Evolutionary conservation across 192 early-diverging fungal species (phyloP).

Genomic region (Backusella luteola): DNA sequence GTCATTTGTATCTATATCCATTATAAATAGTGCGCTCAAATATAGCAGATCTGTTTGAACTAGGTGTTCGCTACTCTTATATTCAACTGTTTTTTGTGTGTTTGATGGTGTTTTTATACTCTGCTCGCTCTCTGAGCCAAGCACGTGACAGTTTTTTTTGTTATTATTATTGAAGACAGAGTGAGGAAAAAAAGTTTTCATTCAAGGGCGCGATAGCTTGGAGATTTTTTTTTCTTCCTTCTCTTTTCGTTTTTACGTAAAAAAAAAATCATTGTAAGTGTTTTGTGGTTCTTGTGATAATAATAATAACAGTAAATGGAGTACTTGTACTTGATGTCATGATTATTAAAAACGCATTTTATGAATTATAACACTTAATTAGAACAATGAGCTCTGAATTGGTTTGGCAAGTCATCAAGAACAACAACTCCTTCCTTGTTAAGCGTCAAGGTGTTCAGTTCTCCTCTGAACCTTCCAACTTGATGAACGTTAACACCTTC

Average conservation of each 20-base stretch:
- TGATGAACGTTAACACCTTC: slow-evolving; percentile 76
- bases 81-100: too few relatives aligned
- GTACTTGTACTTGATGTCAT: not conserved
- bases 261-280: slow-evolving; percentile 2
- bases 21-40: too few relatives aligned
- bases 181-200: not conserved
- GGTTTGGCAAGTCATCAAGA: slow-evolving; percentile 66
- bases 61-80: too few relatives aligned
- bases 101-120: too few relatives aligned
- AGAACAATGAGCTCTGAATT: slow-evolving; percentile 40
- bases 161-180: not conserved
- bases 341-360: not conserved
- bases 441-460: slow-evolving; percentile 78
- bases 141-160: too few relatives aligned
- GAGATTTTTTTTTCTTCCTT: not conserved
- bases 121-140: too few relatives aligned
- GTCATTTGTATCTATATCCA: too few relatives aligned
- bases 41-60: too few relatives aligned
- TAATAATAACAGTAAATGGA: not conserved
- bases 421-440: slow-evolving; percentile 76
- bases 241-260: slow-evolving; percentile 9
- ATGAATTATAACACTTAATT: not conserved
- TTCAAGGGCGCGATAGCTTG: not conserved
- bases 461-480: slow-evolving; percentile 71
- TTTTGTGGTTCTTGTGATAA: not conserved